A percentile compares a stretch with the other conserved stretches of the same genome.
phyloP scores from a whole-genome alignment of 768 basidiomycete species.

The Paxillus rubicundulus region DNA sequence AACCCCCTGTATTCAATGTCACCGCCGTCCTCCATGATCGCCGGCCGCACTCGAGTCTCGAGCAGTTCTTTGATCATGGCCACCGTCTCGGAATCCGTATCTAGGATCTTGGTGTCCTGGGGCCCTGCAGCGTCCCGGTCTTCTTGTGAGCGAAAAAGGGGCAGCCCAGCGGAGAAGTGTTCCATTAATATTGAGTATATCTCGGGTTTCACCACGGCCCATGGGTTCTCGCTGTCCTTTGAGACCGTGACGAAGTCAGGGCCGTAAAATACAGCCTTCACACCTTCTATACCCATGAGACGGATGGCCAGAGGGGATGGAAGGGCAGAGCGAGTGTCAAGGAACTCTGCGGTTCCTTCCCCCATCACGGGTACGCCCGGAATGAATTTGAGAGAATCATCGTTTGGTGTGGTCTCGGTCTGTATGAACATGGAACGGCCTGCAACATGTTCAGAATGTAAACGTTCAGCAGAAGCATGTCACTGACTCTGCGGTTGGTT shows the following conservation, averaged over 20 bases:
- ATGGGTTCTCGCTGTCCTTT: constrained; percentile 80
- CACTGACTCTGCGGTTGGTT: constrained; percentile 37
- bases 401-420: constrained; percentile 96
- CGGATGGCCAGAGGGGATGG: constrained; percentile 93
- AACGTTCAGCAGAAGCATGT: not conserved
- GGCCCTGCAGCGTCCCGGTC: constrained; percentile 81
- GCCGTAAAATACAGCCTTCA: constrained; percentile 87
- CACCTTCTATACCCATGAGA: constrained; percentile 92
- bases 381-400: constrained; percentile 97
- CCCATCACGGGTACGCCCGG: constrained; percentile 89
- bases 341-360: constrained; percentile 89
- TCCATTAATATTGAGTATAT: constrained; percentile 97
- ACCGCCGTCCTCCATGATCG: constrained; percentile 98
- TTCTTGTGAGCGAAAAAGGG: constrained; percentile 82
- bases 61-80: constrained; percentile 99
- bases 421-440: constrained; percentile 97
- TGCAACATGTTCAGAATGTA: constrained; percentile 22
- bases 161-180: constrained; percentile 87
- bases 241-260: constrained; percentile 98
- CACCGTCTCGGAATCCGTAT: constrained; percentile 93
- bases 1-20: constrained; percentile 97
- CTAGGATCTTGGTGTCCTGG: constrained; percentile 90
- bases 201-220: constrained; percentile 94
- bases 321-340: constrained; percentile 83
- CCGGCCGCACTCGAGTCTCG: constrained; percentile 91